phyloP scores from a whole-genome alignment of 2,329 filamentous ascomycete species.

The Aspergillus novoparasiticus region DNA sequence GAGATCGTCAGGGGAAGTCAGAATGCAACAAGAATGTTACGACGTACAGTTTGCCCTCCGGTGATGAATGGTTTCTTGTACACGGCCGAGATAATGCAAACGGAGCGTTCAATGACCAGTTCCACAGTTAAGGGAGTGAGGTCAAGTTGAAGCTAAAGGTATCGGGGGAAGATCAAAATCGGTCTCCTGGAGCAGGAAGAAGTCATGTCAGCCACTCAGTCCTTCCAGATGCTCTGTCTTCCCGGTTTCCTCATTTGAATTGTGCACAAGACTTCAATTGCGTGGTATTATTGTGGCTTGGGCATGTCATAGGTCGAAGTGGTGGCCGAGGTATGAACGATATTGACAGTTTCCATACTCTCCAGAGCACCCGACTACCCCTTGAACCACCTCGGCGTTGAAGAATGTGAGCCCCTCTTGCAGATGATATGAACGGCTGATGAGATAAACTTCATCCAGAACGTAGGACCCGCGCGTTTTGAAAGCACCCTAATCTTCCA shows the following conservation, averaged over 20 bases:
- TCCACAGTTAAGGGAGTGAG: constrained; percentile 31
- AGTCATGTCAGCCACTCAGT: constrained; percentile 19
- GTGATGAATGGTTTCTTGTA: constrained; percentile 27
- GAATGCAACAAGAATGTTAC: constrained; percentile 31
- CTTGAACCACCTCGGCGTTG: constrained; percentile 12
- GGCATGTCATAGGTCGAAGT: constrained; percentile 22
- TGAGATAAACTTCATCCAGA: constrained; percentile 12
- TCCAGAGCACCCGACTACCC: constrained; percentile 12
- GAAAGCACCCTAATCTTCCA: constrained; percentile 4
- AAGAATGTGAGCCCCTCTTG: constrained; percentile 10
- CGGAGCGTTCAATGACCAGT: constrained; percentile 27
- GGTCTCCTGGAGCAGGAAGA: constrained; percentile 18
- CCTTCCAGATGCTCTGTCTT: constrained; percentile 5
- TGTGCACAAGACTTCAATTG: constrained; percentile 10
- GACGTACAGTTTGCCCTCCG: constrained; percentile 40
- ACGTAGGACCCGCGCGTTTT: neutral
- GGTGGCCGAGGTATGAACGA: constrained; percentile 20
- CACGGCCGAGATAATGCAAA: constrained; percentile 26
- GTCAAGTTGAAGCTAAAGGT: constrained; percentile 24
- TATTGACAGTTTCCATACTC: constrained; percentile 20
- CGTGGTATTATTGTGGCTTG: constrained; percentile 1
- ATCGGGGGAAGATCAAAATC: constrained; percentile 18
- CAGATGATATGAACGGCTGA: constrained; percentile 9
- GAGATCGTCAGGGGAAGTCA: constrained; percentile 39
- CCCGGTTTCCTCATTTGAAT: neutral